phyloP scores from a whole-genome alignment of 441 rosid species.

The Manihot esculenta region DNA sequence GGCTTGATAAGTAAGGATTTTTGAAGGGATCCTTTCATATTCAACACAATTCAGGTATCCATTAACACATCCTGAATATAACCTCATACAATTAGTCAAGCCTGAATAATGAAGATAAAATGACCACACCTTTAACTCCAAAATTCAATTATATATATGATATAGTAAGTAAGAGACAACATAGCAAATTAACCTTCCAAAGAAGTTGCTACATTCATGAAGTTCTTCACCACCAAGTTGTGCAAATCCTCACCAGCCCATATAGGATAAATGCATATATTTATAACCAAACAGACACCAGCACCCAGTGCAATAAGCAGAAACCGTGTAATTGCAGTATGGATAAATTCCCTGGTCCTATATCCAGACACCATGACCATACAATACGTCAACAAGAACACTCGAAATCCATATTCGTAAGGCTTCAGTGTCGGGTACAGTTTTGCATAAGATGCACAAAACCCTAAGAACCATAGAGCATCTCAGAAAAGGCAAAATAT shows the following conservation, averaged over 20 bases:
- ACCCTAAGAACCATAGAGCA: conserved; percentile 37
- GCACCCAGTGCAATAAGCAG: conserved; percentile 55
- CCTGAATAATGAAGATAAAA: neutral
- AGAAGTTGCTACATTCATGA: conserved; percentile 51
- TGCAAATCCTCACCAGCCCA: conserved; percentile 72
- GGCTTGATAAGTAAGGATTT: conserved; percentile 86
- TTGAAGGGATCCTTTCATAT: conserved; percentile 84
- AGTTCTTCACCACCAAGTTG: conserved; percentile 53
- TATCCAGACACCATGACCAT: conserved; percentile 56
- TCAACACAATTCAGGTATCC: conserved; percentile 71
- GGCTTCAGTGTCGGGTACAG: conserved; percentile 58
- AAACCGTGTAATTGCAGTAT: conserved; percentile 42
- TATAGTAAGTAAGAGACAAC: neutral
- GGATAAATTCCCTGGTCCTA: conserved; percentile 42
- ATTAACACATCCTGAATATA: conserved; percentile 44
- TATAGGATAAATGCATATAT: conserved; percentile 51
- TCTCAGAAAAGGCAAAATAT: conserved; percentile 6
- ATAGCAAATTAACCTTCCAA: conserved; percentile 46
- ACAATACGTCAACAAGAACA: conserved; percentile 58
- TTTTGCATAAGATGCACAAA: conserved; percentile 45
- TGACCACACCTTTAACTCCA: neutral
- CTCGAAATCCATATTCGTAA: conserved; percentile 60
- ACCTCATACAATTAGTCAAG: conserved; percentile 22
- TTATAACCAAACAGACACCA: conserved; percentile 40
- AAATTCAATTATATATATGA: neutral